Conservation (phyloP, 345 rosid species). For the Turnera subulata region DNA sequence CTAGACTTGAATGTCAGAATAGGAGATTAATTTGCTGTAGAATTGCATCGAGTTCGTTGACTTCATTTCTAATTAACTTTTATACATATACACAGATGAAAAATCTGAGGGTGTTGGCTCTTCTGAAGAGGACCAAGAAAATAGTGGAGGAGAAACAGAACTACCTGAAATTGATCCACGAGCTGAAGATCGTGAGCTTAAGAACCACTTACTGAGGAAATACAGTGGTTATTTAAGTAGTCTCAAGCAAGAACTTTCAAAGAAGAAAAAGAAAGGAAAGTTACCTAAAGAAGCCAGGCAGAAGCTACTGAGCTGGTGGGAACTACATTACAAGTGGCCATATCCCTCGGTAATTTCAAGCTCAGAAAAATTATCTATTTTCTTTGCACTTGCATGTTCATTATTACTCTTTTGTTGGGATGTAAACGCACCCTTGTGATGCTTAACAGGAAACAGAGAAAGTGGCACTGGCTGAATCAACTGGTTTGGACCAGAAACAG, state of each 20-base stretch:
- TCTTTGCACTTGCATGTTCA: too few species aligned
- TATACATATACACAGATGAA: constrained; percentile 44
- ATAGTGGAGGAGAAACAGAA: constrained; percentile 80
- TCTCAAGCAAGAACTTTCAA: constrained; percentile 92
- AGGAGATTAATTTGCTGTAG: too few species aligned
- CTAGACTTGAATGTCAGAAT: too few species aligned
- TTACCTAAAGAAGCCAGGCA: constrained; percentile 98
- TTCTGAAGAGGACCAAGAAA: constrained; percentile 80
- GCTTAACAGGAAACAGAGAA: constrained; percentile 79
- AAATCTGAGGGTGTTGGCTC: constrained; percentile 76
- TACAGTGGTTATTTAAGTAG: constrained; percentile 95
- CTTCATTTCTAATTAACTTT: background rate
- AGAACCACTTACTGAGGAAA: constrained; percentile 84
- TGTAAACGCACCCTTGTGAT: too few species aligned
- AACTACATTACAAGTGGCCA: constrained; percentile 98
- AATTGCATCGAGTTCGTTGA: too few species aligned
- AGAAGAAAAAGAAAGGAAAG: constrained; percentile 98
- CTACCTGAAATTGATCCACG: constrained; percentile 82
- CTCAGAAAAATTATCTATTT: background rate
- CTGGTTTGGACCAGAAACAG: constrained; percentile 97
- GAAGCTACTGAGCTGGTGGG: constrained; percentile 99
- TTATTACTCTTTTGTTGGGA: too few species aligned
- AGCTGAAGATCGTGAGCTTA: constrained; percentile 90
- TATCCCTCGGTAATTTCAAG: constrained; percentile 75
- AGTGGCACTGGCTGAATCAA: constrained; percentile 90